phyloP scores from a whole-genome alignment of 2,329 filamentous ascomycete genomes.

The Penicillium sp. region DNA sequence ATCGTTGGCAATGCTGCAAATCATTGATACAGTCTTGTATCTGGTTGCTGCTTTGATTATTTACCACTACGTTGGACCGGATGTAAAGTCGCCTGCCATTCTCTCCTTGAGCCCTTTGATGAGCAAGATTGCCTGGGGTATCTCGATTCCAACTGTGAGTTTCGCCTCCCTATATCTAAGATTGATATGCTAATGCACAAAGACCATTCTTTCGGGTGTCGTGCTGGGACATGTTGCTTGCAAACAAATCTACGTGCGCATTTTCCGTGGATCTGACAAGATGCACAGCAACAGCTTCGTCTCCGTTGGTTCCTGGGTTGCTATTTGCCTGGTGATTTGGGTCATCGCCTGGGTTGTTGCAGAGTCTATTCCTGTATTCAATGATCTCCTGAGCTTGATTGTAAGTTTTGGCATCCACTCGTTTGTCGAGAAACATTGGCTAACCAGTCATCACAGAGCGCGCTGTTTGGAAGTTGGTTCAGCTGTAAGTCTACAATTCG shows the following conservation, averaged over 20 bases:
- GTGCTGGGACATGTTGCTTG: slow-evolving; percentile 67
- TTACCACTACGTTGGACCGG: slow-evolving; percentile 64
- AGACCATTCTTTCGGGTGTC: slow-evolving; percentile 68
- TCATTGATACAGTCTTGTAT: slow-evolving; percentile 63
- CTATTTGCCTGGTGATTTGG: slow-evolving; percentile 58
- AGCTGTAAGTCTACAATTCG: slow-evolving; percentile 42
- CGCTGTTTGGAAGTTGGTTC: slow-evolving; percentile 68
- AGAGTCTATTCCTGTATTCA: slow-evolving; percentile 69
- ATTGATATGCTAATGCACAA: background rate
- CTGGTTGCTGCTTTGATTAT: slow-evolving; percentile 66
- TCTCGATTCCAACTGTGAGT: slow-evolving; percentile 63
- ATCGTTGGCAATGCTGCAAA: slow-evolving; percentile 63
- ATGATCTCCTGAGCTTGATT: slow-evolving; percentile 64
- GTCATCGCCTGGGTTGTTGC: slow-evolving; percentile 66
- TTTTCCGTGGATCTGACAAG: slow-evolving; percentile 61
- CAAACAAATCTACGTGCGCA: slow-evolving; percentile 65
- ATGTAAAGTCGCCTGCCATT: slow-evolving; percentile 66
- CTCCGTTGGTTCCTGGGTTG: slow-evolving; percentile 60
- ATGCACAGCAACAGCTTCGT: slow-evolving; percentile 51
- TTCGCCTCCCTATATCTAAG: background rate
- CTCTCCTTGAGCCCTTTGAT: slow-evolving; percentile 59
- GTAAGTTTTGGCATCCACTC: slow-evolving; percentile 18
- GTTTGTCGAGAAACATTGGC: background rate
- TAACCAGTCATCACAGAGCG: slow-evolving; percentile 34
- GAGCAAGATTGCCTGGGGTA: slow-evolving; percentile 65